A percentile compares a stretch with the other conserved stretches of the same genome.
phyloP scores from a whole-genome alignment of 208 protist genomes.

The Acanthamoeba sp. region DNA sequence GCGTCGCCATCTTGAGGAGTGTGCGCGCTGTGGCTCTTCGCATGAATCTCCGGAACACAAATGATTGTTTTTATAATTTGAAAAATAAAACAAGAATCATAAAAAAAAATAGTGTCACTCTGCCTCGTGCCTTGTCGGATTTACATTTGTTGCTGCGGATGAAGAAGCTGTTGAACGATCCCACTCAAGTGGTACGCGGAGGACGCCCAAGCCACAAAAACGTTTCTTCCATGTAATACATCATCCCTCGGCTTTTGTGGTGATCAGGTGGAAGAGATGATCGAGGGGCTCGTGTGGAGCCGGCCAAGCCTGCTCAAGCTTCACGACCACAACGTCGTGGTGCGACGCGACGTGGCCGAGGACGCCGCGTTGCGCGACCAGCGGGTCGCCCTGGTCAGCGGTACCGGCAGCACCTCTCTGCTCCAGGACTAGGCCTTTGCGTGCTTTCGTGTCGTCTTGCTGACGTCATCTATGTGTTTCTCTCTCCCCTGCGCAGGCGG shows the following conservation, averaged over 20 bases:
- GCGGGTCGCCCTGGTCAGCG: conserved; percentile 43
- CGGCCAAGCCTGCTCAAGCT: conserved; percentile 20
- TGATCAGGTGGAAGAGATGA: conserved; percentile 50
- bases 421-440: too few relatives aligned
- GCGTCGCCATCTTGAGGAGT: neutral
- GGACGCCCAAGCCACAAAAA: too few relatives aligned
- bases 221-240: too few relatives aligned
- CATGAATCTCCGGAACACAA: neutral
- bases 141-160: neutral
- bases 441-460: conserved; percentile 83
- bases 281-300: conserved; percentile 48
- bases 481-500: conserved; percentile 88
- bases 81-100: too few relatives aligned
- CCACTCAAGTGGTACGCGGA: neutral
- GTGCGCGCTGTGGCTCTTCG: neutral
- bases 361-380: conserved; percentile 35
- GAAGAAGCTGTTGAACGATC: conserved; percentile 49
- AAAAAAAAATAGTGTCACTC: too few relatives aligned
- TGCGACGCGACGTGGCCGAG: conserved; percentile 42
- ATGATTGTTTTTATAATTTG: too few relatives aligned
- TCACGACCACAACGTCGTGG: conserved; percentile 47
- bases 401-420: neutral
- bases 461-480: too few relatives aligned
- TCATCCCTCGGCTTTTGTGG: too few relatives aligned
- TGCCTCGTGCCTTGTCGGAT: too few relatives aligned